Evolutionary conservation across 1,284 basidiomycete genomes (phyloP).

Genomic region (Peniophora sp.): DNA sequence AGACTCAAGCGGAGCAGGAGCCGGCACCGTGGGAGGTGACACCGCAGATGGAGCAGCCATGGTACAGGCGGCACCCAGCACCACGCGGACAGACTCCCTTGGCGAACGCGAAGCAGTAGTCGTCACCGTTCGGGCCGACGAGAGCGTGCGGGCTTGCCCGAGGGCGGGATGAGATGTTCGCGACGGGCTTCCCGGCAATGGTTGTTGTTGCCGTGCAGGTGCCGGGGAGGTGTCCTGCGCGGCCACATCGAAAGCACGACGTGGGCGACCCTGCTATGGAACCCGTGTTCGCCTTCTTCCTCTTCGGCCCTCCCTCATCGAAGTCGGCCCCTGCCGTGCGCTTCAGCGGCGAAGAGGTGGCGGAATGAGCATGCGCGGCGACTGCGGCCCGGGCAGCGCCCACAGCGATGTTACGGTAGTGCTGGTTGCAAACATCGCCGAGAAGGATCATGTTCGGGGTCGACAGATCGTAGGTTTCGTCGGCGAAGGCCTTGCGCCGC

Average conservation of each 20-base stretch:
- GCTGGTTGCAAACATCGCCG: slow-evolving; percentile 13
- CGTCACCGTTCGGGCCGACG: not conserved
- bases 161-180: not conserved
- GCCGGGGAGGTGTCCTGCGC: slow-evolving; percentile 15
- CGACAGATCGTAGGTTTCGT: not conserved
- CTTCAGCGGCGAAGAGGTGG: no score
- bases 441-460: slow-evolving; percentile 4
- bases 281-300: slow-evolving; percentile 11
- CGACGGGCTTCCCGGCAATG: slow-evolving; percentile 8
- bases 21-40: slow-evolving; percentile 16
- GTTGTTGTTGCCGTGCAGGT: slow-evolving; percentile 15
- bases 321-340: no score
- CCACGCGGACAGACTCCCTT: slow-evolving; percentile 10
- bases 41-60: slow-evolving; percentile 21
- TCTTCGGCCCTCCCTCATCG: no score
- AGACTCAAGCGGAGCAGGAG: slow-evolving; percentile 8
- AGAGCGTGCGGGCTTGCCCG: not conserved
- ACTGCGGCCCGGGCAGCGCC: no score
- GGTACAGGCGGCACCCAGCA: slow-evolving; percentile 13
- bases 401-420: no score
- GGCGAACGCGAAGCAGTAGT: not conserved
- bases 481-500: not conserved
- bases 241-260: slow-evolving; percentile 23
- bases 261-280: no score
- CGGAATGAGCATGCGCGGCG: no score